These are phyloP conservation scores for Allium fistulosum DNA, from an alignment of 106 monocot genomes.

Conservation along the genomic window DNA sequence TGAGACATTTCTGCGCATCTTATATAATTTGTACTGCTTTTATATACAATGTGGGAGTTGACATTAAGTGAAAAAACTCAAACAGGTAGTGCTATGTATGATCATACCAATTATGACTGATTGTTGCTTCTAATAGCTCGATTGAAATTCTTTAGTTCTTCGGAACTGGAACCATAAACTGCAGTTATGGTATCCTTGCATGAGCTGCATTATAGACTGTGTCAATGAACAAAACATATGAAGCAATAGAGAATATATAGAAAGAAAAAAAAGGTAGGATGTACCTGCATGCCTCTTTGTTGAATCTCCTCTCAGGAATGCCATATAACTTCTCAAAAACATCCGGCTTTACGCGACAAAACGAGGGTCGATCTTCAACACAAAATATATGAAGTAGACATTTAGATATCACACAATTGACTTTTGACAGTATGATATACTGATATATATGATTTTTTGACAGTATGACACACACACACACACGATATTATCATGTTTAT, in stretches of 20 bases:
- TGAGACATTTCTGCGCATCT: no score
- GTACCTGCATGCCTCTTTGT: slow-evolving; percentile 59
- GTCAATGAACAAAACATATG: background rate
- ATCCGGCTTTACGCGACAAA: slow-evolving; percentile 54
- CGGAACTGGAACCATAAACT: slow-evolving; percentile 34
- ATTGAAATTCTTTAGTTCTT: slow-evolving; percentile 55
- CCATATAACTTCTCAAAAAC: slow-evolving; percentile 46
- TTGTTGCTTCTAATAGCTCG: slow-evolving; percentile 4
- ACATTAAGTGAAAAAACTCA: no score
- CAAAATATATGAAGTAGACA: background rate
- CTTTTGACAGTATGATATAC: background rate
- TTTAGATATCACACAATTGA: background rate
- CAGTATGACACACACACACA: no score
- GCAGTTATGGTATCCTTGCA: slow-evolving; percentile 33
- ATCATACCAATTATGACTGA: background rate
- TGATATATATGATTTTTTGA: no score
- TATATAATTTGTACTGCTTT: no score
- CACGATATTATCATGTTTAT: no score
- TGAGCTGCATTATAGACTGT: slow-evolving; percentile 26
- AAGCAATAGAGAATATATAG: background rate
- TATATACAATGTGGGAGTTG: no score
- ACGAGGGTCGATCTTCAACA: slow-evolving; percentile 38
- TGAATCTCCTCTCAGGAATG: slow-evolving; percentile 33
- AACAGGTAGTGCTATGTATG: no score
- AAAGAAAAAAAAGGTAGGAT: background rate